phyloP scores from a whole-genome alignment of 306 rosid species.

The Rosa lucieae region DNA sequence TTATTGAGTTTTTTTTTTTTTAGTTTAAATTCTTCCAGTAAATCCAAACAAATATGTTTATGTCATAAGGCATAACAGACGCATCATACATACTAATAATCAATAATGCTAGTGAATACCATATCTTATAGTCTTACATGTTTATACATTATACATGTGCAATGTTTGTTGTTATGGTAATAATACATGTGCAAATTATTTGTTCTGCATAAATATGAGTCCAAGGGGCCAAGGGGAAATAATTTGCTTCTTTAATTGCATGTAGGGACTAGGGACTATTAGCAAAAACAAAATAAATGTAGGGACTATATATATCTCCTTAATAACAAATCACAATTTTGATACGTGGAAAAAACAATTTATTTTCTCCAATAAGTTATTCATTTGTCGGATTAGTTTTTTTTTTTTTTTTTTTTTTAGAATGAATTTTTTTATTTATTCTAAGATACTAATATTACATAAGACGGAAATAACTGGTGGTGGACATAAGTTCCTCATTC shows the following conservation, averaged over 20 bases:
- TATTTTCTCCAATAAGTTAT: background rate
- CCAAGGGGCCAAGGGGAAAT: background rate
- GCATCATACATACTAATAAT: background rate
- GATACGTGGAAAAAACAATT: too few species aligned
- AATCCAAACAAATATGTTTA: background rate
- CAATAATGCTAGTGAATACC: background rate
- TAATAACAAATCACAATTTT: too few species aligned
- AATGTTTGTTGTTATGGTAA: background rate
- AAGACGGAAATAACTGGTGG: too few species aligned
- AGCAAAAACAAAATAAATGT: background rate
- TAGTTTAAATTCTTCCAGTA: background rate
- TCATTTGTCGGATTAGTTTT: background rate
- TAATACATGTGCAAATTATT: background rate
- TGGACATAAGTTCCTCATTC: too few species aligned
- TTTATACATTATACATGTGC: background rate
- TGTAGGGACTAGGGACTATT: background rate
- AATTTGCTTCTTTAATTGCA: background rate
- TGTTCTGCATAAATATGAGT: background rate
- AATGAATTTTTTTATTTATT: too few species aligned
- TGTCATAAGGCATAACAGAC: background rate
- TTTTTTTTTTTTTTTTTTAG: too few species aligned
- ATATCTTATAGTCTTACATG: background rate
- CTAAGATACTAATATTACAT: too few species aligned
- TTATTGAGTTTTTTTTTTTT: background rate
- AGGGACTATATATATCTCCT: background rate